phyloP scores from a whole-genome alignment of 805 yeast genomes.

The Candida corydali region DNA sequence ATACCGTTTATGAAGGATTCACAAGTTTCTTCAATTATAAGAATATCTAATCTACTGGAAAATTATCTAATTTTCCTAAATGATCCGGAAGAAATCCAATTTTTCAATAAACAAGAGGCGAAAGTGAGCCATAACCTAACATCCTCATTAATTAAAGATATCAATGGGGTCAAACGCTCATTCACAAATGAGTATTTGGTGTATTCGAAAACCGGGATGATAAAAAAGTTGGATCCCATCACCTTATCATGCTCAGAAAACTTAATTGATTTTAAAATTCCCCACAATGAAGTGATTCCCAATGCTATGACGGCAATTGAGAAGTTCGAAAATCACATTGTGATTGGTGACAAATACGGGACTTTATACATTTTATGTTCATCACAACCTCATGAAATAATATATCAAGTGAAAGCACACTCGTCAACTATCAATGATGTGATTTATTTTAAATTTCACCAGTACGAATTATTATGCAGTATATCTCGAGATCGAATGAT shows the following conservation, averaged over 20 bases:
- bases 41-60: constrained; percentile 21
- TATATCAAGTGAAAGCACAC: constrained; percentile 42
- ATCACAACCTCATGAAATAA: constrained; percentile 7
- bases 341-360: constrained; percentile 51
- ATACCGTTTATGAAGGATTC: constrained; percentile 7
- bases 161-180: constrained; percentile 29
- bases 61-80: constrained; percentile 28
- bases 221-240: constrained; percentile 24
- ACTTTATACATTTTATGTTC: constrained; percentile 24
- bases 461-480: constrained; percentile 34
- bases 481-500: constrained; percentile 62
- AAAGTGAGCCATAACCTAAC: constrained; percentile 18
- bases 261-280: constrained; percentile 15
- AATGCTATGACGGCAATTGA: constrained; percentile 44
- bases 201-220: constrained; percentile 41
- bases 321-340: constrained; percentile 20
- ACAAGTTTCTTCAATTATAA: constrained; percentile 15
- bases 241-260: constrained; percentile 8
- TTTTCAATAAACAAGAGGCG: constrained; percentile 17
- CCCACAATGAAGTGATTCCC: constrained; percentile 28
- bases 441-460: constrained; percentile 25
- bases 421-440: constrained; percentile 49
- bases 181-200: constrained; percentile 25
- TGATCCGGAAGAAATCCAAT: constrained; percentile 31
- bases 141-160: constrained; percentile 31